phyloP scores from a whole-genome alignment of 805 yeast species.

The Torulaspora quercuum region DNA sequence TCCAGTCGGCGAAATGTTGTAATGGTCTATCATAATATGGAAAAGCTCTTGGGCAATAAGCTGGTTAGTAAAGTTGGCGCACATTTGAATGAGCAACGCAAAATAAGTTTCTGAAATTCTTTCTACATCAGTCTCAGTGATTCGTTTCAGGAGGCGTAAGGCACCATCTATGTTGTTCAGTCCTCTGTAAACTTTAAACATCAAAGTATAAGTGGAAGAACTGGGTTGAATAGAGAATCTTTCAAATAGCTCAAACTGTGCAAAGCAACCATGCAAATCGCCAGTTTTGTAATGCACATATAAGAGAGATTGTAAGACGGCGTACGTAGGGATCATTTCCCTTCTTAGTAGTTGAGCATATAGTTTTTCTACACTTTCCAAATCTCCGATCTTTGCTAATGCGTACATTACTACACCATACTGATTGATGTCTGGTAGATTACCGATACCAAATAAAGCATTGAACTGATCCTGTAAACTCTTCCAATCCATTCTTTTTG shows the following conservation, averaged over 20 bases:
- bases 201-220: conserved; percentile 26
- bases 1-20: conserved; percentile 31
- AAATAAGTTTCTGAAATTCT: conserved; percentile 30
- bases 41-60: conserved; percentile 33
- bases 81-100: conserved; percentile 26
- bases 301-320: conserved; percentile 31
- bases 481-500: conserved; percentile 49
- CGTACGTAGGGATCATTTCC: conserved; percentile 44
- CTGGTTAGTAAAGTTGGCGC: conserved; percentile 28
- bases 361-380: conserved; percentile 46
- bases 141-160: conserved; percentile 29
- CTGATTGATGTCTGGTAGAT: conserved; percentile 51
- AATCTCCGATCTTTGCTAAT: conserved; percentile 49
- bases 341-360: conserved; percentile 47
- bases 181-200: conserved; percentile 30
- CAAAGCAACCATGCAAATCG: conserved; percentile 26
- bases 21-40: conserved; percentile 30
- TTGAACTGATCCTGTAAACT: conserved; percentile 56
- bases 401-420: conserved; percentile 61
- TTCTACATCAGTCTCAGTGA: conserved; percentile 23
- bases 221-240: conserved; percentile 31
- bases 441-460: conserved; percentile 50
- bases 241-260: conserved; percentile 32
- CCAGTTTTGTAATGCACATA: conserved; percentile 27
- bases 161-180: conserved; percentile 33